A percentile compares a stretch with the other conserved stretches of the same genome.
Conservation (phyloP, 257 asterid species). For the Catharanthus roseus region DNA sequence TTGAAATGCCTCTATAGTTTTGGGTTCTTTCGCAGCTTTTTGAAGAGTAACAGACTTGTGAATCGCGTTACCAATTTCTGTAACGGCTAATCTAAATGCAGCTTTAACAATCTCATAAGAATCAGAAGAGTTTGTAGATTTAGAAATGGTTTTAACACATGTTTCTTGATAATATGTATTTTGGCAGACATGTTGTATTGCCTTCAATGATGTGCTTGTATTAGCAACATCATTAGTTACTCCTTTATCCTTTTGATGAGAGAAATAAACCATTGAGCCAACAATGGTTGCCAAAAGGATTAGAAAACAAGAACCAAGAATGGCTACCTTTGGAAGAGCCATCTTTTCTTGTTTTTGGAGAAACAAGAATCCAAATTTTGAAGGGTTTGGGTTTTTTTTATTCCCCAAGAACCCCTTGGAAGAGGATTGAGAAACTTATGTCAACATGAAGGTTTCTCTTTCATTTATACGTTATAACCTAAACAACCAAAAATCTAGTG, state of each 20-base stretch:
- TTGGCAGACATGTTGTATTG: slow-evolving; percentile 45
- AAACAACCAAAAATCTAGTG: neutral
- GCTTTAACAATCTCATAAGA: slow-evolving; percentile 45
- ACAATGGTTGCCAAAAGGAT: slow-evolving; percentile 22
- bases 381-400: neutral
- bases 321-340: neutral
- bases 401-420: neutral
- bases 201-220: slow-evolving; percentile 34
- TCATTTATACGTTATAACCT: neutral
- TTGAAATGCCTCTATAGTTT: slow-evolving; percentile 49
- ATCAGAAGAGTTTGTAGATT: slow-evolving; percentile 35
- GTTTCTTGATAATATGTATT: slow-evolving; percentile 50
- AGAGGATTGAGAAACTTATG: neutral
- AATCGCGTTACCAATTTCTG: slow-evolving; percentile 30
- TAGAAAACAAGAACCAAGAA: neutral
- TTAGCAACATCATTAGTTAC: neutral
- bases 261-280: slow-evolving; percentile 26
- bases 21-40: slow-evolving; percentile 36
- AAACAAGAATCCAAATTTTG: neutral
- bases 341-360: neutral
- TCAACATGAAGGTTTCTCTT: neutral
- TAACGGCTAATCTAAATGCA: slow-evolving; percentile 41
- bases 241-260: neutral
- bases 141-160: slow-evolving; percentile 38
- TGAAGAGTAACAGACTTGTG: slow-evolving; percentile 28